Evolutionary conservation across 805 yeast genomes (phyloP).

Genomic region (Candida fluviatilis): DNA sequence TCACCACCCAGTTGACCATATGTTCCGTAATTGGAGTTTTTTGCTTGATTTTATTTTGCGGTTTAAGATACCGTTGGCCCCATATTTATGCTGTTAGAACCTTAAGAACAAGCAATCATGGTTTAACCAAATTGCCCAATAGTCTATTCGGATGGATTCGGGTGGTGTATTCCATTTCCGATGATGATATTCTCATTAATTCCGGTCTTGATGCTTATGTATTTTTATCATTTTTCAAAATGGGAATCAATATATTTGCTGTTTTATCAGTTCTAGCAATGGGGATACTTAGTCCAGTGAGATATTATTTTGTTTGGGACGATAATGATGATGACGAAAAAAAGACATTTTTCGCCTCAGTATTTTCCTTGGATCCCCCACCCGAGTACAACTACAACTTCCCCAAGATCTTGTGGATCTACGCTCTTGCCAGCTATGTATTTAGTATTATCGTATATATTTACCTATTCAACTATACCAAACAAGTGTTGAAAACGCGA

Average conservation of each 20-base stretch:
- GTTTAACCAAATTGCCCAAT: constrained; percentile 39
- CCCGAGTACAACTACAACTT: constrained; percentile 32
- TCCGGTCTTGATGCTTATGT: constrained; percentile 91
- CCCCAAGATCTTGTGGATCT: constrained; percentile 46
- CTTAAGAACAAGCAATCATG: constrained; percentile 32
- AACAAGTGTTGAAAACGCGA: constrained; percentile 45
- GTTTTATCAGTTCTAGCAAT: constrained; percentile 60
- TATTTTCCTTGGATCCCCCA: constrained; percentile 6
- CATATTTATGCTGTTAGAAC: constrained; percentile 55
- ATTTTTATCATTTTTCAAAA: constrained; percentile 40
- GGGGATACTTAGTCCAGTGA: constrained; percentile 31
- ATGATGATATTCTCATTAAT: constrained; percentile 72
- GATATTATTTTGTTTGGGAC: constrained; percentile 40
- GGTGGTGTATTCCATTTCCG: constrained; percentile 58
- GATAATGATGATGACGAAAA: constrained; percentile 20
- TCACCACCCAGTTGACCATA: constrained; percentile 49
- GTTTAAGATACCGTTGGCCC: constrained; percentile 51
- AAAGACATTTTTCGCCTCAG: background rate
- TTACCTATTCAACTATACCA: constrained; percentile 44
- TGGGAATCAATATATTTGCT: constrained; percentile 70
- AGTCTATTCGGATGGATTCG: constrained; percentile 74
- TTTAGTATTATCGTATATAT: constrained; percentile 47
- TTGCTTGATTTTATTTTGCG: constrained; percentile 47
- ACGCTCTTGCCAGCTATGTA: constrained; percentile 52
- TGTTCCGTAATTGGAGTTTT: constrained; percentile 45